A percentile compares a stretch with the other conserved stretches of the same genome.
Conservation (phyloP, 768 basidiomycete species). For the Steccherinum ochraceum region DNA sequence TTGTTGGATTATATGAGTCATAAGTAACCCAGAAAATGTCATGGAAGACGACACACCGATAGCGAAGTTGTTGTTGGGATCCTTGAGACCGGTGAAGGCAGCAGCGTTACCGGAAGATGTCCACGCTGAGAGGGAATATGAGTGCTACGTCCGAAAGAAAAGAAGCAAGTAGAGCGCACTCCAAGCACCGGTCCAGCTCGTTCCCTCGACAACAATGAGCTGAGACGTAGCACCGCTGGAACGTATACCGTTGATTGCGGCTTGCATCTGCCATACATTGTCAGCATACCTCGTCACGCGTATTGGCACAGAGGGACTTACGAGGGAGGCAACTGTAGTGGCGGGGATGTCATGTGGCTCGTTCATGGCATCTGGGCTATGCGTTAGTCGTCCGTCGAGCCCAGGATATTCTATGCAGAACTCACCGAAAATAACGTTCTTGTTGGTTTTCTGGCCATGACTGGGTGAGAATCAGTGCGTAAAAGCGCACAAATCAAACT, state of each 20-base stretch:
- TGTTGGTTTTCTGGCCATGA: slow-evolving; percentile 27
- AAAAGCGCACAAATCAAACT: slow-evolving; percentile 13
- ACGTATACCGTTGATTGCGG: slow-evolving; percentile 60
- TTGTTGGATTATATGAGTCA: neutral
- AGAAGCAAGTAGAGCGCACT: slow-evolving; percentile 25
- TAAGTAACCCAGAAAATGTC: neutral
- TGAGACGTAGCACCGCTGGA: slow-evolving; percentile 48
- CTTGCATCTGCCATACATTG: slow-evolving; percentile 51
- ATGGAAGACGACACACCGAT: slow-evolving; percentile 33
- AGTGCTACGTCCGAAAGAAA: too few relatives aligned
- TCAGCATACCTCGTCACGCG: slow-evolving; percentile 2
- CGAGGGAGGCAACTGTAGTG: slow-evolving; percentile 41
- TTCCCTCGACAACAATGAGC: slow-evolving; percentile 34
- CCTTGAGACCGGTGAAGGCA: slow-evolving; percentile 44
- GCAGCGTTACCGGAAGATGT: slow-evolving; percentile 50
- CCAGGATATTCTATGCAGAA: too few relatives aligned
- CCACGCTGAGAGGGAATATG: slow-evolving; percentile 39
- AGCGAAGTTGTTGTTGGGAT: slow-evolving; percentile 57
- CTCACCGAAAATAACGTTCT: slow-evolving; percentile 49
- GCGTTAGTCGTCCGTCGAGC: neutral
- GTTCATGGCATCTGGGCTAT: slow-evolving; percentile 46
- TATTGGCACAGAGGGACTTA: too few relatives aligned
- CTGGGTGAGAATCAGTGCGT: neutral
- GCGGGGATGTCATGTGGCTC: slow-evolving; percentile 59
- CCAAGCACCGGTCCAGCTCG: slow-evolving; percentile 54